phyloP scores from a whole-genome alignment of 345 rosid genomes.

The Anastatica hierochuntica region DNA sequence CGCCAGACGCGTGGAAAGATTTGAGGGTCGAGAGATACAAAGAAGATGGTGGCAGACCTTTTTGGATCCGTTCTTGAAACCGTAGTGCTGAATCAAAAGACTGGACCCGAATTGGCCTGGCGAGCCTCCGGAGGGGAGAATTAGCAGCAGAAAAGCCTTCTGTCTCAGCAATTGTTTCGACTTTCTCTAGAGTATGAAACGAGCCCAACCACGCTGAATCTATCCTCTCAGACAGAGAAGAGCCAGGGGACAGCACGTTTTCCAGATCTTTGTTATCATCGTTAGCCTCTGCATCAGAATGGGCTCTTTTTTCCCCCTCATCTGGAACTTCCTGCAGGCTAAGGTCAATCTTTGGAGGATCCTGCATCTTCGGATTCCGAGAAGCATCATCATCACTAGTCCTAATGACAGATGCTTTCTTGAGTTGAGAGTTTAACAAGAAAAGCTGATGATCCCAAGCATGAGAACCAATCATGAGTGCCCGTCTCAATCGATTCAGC shows the following conservation, averaged over 20 bases:
- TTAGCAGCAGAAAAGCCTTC: conserved; percentile 34
- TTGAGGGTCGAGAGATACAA: conserved; percentile 44
- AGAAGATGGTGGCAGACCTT: conserved; percentile 53
- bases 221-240: conserved; percentile 78
- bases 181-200: conserved; percentile 31
- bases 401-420: conserved; percentile 33
- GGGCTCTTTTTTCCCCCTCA: conserved; percentile 25
- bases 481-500: conserved; percentile 54
- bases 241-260: conserved; percentile 31
- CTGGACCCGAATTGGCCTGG: conserved; percentile 53
- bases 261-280: conserved; percentile 14
- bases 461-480: conserved; percentile 58
- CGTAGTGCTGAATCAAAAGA: conserved; percentile 87
- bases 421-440: conserved; percentile 54
- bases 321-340: conserved; percentile 18
- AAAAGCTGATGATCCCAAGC: conserved; percentile 76
- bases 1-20: conserved; percentile 91
- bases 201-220: conserved; percentile 99
- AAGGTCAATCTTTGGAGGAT: conserved; percentile 18
- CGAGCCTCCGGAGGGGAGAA: conserved; percentile 37
- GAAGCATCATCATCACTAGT: conserved; percentile 27
- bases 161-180: conserved; percentile 25
- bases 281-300: conserved; percentile 35
- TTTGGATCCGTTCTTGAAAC: conserved; percentile 47
- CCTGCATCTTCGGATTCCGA: conserved; percentile 22